Conservation (phyloP, 2,329 filamentous ascomycete species). For the Arachnomyces sp. region DNA sequence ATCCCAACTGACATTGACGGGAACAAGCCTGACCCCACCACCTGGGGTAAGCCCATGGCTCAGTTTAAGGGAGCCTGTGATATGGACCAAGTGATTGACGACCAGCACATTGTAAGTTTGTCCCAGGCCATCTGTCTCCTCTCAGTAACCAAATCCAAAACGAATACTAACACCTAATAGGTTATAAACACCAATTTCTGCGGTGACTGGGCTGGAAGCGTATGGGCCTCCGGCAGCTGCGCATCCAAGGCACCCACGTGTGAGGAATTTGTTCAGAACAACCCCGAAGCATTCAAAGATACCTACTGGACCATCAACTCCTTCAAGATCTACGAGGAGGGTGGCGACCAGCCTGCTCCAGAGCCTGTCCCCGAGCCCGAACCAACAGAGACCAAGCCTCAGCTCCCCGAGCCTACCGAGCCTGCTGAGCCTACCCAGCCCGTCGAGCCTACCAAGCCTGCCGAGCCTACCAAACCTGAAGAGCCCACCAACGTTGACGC, state of each 20-base stretch:
- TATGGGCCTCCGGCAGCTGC: slow-evolving; percentile 54
- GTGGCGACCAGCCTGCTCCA: not conserved
- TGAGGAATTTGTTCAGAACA: slow-evolving; percentile 57
- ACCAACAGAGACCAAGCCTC: too few species aligned
- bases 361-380: not conserved
- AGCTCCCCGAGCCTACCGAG: too few species aligned
- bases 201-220: slow-evolving; percentile 68
- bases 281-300: slow-evolving; percentile 59
- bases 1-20: slow-evolving; percentile 57
- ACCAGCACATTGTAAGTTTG: slow-evolving; percentile 56
- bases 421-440: too few species aligned
- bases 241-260: slow-evolving; percentile 54
- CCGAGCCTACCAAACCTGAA: too few species aligned
- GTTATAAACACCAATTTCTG: slow-evolving; percentile 69
- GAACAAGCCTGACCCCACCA: slow-evolving; percentile 53
- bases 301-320: slow-evolving; percentile 68
- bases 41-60: slow-evolving; percentile 63
- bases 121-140: not conserved
- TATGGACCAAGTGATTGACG: slow-evolving; percentile 59
- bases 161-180: slow-evolving; percentile 15
- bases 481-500: too few species aligned
- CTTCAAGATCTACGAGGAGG: slow-evolving; percentile 51
- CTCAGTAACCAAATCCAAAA: not conserved
- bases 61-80: slow-evolving; percentile 63
- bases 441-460: too few species aligned